A percentile compares a stretch with the other conserved stretches of the same genome.
Conservation (phyloP, 805 yeast species). For the Clavispora carvajalis region DNA sequence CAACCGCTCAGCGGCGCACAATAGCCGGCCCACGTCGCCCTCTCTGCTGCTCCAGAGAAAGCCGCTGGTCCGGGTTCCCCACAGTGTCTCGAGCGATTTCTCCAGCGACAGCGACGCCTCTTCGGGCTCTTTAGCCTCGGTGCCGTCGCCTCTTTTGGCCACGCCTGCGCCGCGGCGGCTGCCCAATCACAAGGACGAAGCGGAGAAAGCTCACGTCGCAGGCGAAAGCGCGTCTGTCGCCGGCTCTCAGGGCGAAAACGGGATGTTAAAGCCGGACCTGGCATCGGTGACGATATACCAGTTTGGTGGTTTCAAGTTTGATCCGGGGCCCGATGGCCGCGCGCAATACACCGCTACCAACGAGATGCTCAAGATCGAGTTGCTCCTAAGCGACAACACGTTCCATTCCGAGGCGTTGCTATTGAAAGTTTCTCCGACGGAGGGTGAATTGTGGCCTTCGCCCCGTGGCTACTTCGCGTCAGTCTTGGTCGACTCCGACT, state of each 20-base stretch:
- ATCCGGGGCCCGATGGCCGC: constrained; percentile 9
- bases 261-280: constrained; percentile 11
- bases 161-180: neutral
- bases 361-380: constrained; percentile 32
- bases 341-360: constrained; percentile 25
- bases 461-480: constrained; percentile 38
- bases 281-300: constrained; percentile 25
- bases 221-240: neutral
- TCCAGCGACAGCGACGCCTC: neutral
- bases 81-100: too few species aligned
- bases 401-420: constrained; percentile 21
- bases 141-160: neutral
- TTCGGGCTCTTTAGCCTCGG: neutral
- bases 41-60: neutral
- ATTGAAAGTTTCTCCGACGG: constrained; percentile 5
- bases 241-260: neutral
- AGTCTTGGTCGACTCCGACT: constrained; percentile 20
- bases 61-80: neutral
- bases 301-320: constrained; percentile 35
- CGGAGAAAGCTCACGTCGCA: neutral
- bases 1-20: constrained; percentile 18
- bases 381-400: constrained; percentile 18
- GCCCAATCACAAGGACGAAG: neutral
- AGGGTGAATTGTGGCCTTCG: constrained; percentile 22
- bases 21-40: constrained; percentile 6